phyloP scores from a whole-genome alignment of 257 asterid species.

The Cruciata laevipes region DNA sequence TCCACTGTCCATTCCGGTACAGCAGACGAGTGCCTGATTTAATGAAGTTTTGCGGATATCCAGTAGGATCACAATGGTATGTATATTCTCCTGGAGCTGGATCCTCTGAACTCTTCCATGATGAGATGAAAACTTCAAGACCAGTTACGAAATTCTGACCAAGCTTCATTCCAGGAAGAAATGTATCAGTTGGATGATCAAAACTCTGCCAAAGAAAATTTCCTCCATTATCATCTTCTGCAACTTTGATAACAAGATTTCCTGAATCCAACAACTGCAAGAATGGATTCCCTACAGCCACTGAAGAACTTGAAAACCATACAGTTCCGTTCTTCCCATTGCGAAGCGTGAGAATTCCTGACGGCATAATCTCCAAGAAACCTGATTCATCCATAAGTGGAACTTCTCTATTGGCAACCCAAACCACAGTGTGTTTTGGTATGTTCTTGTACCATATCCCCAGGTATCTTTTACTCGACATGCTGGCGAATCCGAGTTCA shows the following conservation, averaged over 20 bases:
- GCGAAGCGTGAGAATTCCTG: constrained; percentile 29
- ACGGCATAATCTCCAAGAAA: constrained; percentile 12
- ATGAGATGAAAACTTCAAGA: constrained; percentile 23
- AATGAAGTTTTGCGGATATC: constrained; percentile 28
- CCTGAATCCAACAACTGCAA: constrained; percentile 39
- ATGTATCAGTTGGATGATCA: constrained; percentile 37
- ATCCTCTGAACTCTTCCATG: constrained; percentile 35
- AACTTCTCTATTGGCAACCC: constrained; percentile 35
- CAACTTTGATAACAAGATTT: constrained; percentile 38
- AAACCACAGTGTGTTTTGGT: constrained; percentile 21
- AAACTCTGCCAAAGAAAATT: constrained; percentile 50
- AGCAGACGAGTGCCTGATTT: constrained; percentile 5
- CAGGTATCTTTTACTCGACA: constrained; percentile 25
- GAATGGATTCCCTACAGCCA: constrained; percentile 19
- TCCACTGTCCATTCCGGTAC: constrained; percentile 35
- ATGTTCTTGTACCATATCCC: constrained; percentile 46
- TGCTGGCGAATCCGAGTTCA: constrained; percentile 37
- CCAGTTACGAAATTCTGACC: constrained; percentile 32
- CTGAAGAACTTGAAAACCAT: constrained; percentile 44
- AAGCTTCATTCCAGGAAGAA: constrained; percentile 44
- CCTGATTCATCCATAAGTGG: constrained; percentile 23
- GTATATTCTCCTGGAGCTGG: constrained; percentile 30
- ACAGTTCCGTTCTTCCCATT: constrained; percentile 13
- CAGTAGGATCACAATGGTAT: constrained; percentile 20
- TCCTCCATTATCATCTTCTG: constrained; percentile 15